Percentiles rank a stretch among this genome's conserved stretches.
Conservation (phyloP, 1,139 yeast genomes). For the Geotrichum fermentans region DNA sequence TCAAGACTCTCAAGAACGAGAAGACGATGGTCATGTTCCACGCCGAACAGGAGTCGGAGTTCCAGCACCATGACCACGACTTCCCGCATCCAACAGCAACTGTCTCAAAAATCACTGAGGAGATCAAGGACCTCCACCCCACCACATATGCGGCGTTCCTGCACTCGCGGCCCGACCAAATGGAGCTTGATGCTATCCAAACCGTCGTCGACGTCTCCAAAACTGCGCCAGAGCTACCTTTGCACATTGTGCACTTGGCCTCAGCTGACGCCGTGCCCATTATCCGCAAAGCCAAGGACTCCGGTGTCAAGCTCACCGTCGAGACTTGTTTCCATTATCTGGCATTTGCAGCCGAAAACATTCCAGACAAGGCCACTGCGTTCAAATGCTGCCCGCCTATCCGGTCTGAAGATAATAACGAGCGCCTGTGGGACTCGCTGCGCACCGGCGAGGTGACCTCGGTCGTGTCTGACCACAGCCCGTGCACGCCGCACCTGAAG, state of each 20-base stretch:
- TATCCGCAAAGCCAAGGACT: slow-evolving; percentile 59
- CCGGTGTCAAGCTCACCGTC: slow-evolving; percentile 60
- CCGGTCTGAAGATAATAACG: slow-evolving; percentile 64
- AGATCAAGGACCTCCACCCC: slow-evolving; percentile 24
- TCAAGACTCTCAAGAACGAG: slow-evolving; percentile 56
- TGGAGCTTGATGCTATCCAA: slow-evolving; percentile 78
- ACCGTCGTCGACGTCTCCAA: slow-evolving; percentile 62
- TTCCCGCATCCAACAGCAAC: slow-evolving; percentile 35
- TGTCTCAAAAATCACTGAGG: slow-evolving; percentile 12
- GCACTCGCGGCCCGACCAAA: slow-evolving; percentile 80
- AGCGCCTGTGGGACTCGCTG: slow-evolving; percentile 72
- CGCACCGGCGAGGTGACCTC: slow-evolving; percentile 62
- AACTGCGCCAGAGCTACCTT: slow-evolving; percentile 50
- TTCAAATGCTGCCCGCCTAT: slow-evolving; percentile 96
- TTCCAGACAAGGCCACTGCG: slow-evolving; percentile 70
- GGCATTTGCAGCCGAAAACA: slow-evolving; percentile 67
- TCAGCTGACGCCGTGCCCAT: slow-evolving; percentile 73
- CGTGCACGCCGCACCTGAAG: slow-evolving; percentile 88
- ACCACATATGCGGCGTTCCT: slow-evolving; percentile 68
- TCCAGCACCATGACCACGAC: slow-evolving; percentile 42
- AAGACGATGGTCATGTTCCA: slow-evolving; percentile 83
- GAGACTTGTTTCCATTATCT: slow-evolving; percentile 94
- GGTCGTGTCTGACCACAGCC: slow-evolving; percentile 92
- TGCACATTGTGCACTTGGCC: slow-evolving; percentile 88
- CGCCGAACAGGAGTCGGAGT: slow-evolving; percentile 71